Conservation (phyloP, 2,329 filamentous ascomycete species). For the Sporothrix inflata region DNA sequence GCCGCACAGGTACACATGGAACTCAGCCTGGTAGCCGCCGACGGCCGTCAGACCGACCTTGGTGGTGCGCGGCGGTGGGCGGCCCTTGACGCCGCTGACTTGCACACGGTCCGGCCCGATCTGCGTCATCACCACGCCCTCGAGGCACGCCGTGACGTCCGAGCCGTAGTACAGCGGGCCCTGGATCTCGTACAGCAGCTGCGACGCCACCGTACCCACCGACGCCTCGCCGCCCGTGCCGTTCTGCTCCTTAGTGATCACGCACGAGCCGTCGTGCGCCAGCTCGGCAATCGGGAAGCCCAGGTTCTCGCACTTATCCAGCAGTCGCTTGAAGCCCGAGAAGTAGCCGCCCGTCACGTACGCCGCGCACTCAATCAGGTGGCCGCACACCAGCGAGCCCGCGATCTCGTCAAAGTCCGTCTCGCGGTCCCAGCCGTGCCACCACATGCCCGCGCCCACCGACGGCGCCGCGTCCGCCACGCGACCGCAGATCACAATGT, state of each 20-base stretch:
- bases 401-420: constrained; percentile 49
- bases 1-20: constrained; percentile 30
- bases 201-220: constrained; percentile 33
- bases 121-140: constrained; percentile 50
- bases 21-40: constrained; percentile 38
- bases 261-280: constrained; percentile 45
- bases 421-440: constrained; percentile 50
- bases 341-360: constrained; percentile 54
- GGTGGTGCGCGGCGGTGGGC: constrained; percentile 41
- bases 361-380: constrained; percentile 50
- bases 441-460: constrained; percentile 53
- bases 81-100: constrained; percentile 42
- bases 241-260: constrained; percentile 37
- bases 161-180: constrained; percentile 43
- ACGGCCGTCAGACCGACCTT: constrained; percentile 38
- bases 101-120: constrained; percentile 40
- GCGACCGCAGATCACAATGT: constrained; percentile 46
- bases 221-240: constrained; percentile 34
- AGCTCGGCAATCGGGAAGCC: constrained; percentile 56
- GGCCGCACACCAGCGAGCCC: constrained; percentile 47
- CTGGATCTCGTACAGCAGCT: constrained; percentile 46
- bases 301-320: constrained; percentile 45
- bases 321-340: constrained; percentile 49
- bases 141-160: constrained; percentile 41
- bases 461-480: constrained; percentile 48